Evolutionary conservation across 1,284 basidiomycete genomes (phyloP).

Genomic region (Apiotrichum mycotoxinovorans): DNA sequence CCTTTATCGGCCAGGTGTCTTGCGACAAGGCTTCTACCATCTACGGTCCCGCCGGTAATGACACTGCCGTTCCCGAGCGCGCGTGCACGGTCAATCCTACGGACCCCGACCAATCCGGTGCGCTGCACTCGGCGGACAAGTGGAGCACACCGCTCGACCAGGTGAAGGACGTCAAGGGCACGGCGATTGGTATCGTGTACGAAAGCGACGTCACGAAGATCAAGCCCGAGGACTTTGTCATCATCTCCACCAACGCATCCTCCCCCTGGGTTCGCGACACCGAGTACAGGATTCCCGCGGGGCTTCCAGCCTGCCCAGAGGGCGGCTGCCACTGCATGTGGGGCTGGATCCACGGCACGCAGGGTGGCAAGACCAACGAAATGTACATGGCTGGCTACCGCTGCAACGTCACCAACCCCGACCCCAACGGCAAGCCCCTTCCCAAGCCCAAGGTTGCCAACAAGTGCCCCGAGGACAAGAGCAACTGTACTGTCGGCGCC

Average conservation of each 20-base stretch:
- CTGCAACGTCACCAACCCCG: conserved; percentile 59
- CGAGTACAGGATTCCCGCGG: conserved; percentile 60
- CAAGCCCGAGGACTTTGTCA: conserved; percentile 62
- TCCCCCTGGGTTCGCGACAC: conserved; percentile 65
- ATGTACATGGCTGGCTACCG: conserved; percentile 69
- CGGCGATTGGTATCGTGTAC: conserved; percentile 57
- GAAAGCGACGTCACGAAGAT: conserved; percentile 57
- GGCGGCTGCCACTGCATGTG: conserved; percentile 66
- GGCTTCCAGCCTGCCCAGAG: conserved; percentile 64
- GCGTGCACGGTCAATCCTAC: not conserved
- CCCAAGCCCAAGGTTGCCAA: conserved; percentile 49
- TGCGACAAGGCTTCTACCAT: conserved; percentile 37
- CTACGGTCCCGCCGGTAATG: conserved; percentile 11
- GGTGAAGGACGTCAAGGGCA: conserved; percentile 11
- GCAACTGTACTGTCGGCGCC: conserved; percentile 35
- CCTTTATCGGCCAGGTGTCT: conserved; percentile 35
- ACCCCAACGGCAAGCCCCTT: conserved; percentile 50
- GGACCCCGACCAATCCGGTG: not conserved
- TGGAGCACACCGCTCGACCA: not conserved
- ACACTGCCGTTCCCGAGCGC: not conserved
- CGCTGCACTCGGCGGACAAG: not conserved
- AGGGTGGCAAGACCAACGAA: conserved; percentile 10
- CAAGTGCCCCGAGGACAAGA: conserved; percentile 32
- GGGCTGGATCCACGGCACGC: conserved; percentile 59
- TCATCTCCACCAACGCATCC: conserved; percentile 68